phyloP scores from a whole-genome alignment of 2,329 filamentous ascomycete species.

The Trichoderma arundinaceum region DNA sequence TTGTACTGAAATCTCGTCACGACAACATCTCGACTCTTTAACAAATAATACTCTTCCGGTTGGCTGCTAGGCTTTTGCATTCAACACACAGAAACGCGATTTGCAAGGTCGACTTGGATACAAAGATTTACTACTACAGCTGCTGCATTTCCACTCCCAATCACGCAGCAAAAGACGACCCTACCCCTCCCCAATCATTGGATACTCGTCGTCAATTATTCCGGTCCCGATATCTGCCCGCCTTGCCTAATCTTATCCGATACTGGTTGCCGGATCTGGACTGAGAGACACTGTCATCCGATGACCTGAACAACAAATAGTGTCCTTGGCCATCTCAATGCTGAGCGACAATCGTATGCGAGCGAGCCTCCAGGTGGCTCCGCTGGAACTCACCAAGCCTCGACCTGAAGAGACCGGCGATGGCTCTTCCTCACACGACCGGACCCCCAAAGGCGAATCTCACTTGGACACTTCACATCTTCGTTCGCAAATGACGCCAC shows the following conservation, averaged over 20 bases:
- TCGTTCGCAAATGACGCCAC: conserved; percentile 74
- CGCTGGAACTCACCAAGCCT: conserved; percentile 59
- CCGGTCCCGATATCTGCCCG: not conserved
- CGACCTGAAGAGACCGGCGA: conserved; percentile 39
- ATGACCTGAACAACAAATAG: conserved; percentile 41
- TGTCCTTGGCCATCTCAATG: conserved; percentile 45
- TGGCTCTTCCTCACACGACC: conserved; percentile 41
- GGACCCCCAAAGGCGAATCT: conserved; percentile 43
- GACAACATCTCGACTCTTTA: conserved; percentile 11
- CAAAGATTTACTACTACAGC: not conserved
- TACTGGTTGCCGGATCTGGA: conserved; percentile 1
- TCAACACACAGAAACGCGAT: not conserved
- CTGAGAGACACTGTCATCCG: conserved; percentile 34
- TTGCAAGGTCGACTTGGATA: not conserved
- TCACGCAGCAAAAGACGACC: conserved; percentile 9
- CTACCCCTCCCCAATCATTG: not conserved
- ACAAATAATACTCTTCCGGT: not conserved
- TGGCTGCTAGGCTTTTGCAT: not conserved
- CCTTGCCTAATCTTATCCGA: conserved; percentile 5
- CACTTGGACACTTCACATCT: conserved; percentile 43
- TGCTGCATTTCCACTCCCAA: not conserved
- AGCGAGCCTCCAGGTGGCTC: conserved; percentile 66
- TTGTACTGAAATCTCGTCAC: not conserved
- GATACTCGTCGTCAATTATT: conserved; percentile 11
- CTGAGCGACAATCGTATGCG: conserved; percentile 54